Base-by-base conservation (phyloP, 2,329 filamentous ascomycete genomes). In the Arthrobotrys conoides region DNA sequence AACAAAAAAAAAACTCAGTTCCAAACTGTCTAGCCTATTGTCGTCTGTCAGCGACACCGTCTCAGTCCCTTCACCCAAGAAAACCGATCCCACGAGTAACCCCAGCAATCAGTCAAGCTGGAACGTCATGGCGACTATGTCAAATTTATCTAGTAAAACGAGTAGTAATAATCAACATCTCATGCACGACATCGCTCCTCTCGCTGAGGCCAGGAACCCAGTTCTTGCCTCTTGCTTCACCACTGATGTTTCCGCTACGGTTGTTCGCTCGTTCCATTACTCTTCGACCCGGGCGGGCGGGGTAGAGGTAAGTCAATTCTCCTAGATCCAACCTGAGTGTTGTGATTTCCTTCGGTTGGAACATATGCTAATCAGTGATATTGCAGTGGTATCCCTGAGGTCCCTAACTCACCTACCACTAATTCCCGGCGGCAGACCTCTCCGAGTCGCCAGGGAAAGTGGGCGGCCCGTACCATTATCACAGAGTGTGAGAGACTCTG, bases 401-500 rank as follows among this genome's bases (percentile, higher is more conserved):
- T 87, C 84, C 85, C 85, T 84, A 82, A 81, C 80, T 81, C 82
- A 73, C 80, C 82, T 78, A 81, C 80, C 76, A 85, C 85, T 83
- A 84, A 83, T 81, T 84, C 83, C 84, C 83, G 83, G 81, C 80
- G 83, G 84, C 84, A 83, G 85, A 85, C 80, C 84, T 82, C 81
- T 83, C 82, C 85, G 84, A 86, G 86, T 84, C 87, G 89, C 84
- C 89, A 78, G 68, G 75, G 88, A 91, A 92, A 92, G 92, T 94
- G 94, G 93, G 94, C 94, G 91, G 91, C 93, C 92, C 90, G 93
- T 87, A 91, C 91, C 88, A 97, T 97, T 89, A 94, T 92, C 93
- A 94, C 92, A 94, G 94, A 97, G 93, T 97, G 94, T 97, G 94
- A 97, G 94, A 97, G 94, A 89, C 95, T 97, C 91, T 97, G 97